Conservation (phyloP, 192 early-diverging fungal species). For the Umbelopsis vinacea region DNA sequence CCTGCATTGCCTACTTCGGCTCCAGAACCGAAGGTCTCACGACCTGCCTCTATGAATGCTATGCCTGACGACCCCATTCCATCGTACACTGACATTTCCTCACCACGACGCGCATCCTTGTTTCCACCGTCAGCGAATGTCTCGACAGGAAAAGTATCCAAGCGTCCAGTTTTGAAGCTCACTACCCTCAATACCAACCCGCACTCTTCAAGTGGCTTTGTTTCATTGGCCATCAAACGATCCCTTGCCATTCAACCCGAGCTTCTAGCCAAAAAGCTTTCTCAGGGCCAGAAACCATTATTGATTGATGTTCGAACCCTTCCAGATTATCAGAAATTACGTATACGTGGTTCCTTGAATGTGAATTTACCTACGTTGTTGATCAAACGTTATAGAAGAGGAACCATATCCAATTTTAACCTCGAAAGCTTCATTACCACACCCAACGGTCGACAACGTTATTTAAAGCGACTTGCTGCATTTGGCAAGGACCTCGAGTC, state of each 20-base stretch:
- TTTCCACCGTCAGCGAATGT: conserved; percentile 14
- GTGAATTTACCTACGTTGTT: conserved; percentile 60
- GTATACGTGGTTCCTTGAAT: conserved; percentile 51
- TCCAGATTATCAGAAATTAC: conserved; percentile 45
- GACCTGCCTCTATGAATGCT: conserved; percentile 14
- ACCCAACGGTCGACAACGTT: conserved; percentile 50
- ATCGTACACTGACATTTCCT: background rate
- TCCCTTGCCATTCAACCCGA: background rate
- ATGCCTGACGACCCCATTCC: conserved; percentile 2
- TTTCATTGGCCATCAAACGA: conserved; percentile 21
- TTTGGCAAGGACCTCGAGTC: background rate
- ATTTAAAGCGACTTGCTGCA: conserved; percentile 21
- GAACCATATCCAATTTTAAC: conserved; percentile 54
- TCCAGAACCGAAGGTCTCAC: background rate
- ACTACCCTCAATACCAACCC: background rate
- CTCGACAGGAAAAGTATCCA: conserved; percentile 5
- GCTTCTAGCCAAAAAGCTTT: background rate
- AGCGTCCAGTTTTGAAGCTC: conserved; percentile 17
- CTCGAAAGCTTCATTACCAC: conserved; percentile 61
- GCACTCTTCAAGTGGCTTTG: background rate
- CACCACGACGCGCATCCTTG: conserved; percentile 10
- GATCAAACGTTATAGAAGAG: conserved; percentile 58
- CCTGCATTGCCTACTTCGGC: conserved; percentile 9
- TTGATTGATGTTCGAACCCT: conserved; percentile 52
- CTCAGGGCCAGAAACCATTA: conserved; percentile 21